Evolutionary conservation across 2,329 filamentous ascomycete species (phyloP).

Genomic region (Monilinia vaccinii-corymbosi): DNA sequence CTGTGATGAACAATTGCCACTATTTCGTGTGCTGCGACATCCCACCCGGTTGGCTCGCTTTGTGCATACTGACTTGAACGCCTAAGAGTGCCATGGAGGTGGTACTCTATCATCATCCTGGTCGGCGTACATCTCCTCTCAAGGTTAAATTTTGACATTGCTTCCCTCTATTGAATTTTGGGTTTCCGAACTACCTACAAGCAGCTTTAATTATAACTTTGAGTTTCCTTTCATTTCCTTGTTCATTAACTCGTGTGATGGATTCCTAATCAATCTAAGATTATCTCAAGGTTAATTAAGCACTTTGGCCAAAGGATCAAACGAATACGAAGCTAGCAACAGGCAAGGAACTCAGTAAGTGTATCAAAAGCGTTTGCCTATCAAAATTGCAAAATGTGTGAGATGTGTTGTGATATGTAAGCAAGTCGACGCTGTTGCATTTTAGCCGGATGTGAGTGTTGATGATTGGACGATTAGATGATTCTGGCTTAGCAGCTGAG

Average conservation of each 20-base stretch:
- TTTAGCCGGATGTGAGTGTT: background rate
- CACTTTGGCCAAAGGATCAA: background rate
- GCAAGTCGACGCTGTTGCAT: background rate
- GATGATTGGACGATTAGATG: background rate
- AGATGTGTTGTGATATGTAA: background rate
- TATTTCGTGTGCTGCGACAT: slow-evolving; percentile 43
- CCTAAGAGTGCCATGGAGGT: slow-evolving; percentile 40
- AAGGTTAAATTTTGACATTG: slow-evolving; percentile 45
- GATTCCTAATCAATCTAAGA: background rate
- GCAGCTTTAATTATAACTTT: slow-evolving; percentile 5
- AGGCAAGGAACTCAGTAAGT: too few relatives aligned
- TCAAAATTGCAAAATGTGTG: background rate
- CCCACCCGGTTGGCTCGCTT: slow-evolving; percentile 43
- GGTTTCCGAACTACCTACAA: slow-evolving; percentile 17
- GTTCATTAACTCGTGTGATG: background rate
- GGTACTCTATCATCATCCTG: slow-evolving; percentile 36
- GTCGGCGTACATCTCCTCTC: slow-evolving; percentile 43
- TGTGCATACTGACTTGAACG: slow-evolving; percentile 40
- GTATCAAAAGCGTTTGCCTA: too few relatives aligned
- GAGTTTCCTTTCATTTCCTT: background rate
- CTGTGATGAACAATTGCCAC: slow-evolving; percentile 47
- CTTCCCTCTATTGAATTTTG: slow-evolving; percentile 44
- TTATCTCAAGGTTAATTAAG: background rate
- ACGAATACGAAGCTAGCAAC: background rate
- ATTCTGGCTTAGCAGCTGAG: too few relatives aligned